A percentile compares a stretch with the other conserved stretches of the same genome.
These are phyloP conservation scores for Apium graveolens DNA, from an alignment of 129 eudicot genomes.

Conservation along the genomic window DNA sequence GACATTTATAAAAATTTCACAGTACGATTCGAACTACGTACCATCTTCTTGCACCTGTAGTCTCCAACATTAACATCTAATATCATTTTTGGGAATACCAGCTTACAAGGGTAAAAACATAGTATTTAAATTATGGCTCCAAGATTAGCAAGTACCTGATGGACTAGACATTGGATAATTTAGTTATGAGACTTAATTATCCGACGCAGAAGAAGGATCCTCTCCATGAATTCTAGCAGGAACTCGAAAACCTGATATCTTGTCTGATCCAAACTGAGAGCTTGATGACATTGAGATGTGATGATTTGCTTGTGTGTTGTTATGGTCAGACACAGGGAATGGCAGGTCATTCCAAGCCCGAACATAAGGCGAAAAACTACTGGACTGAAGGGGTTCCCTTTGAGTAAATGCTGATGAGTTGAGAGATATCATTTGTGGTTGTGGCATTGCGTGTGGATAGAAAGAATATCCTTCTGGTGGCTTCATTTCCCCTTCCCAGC, in stretches of 20 bases:
- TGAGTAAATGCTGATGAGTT: slow-evolving; percentile 15
- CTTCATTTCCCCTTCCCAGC: slow-evolving; percentile 15
- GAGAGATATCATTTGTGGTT: neutral
- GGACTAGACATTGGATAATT: slow-evolving; percentile 9
- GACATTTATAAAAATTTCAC: no score
- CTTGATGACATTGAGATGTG: slow-evolving; percentile 1
- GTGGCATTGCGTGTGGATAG: slow-evolving; percentile 16
- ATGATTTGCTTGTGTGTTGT: slow-evolving; percentile 4
- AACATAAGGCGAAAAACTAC: slow-evolving; percentile 19
- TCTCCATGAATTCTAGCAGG: slow-evolving; percentile 23
- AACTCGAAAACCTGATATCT: slow-evolving; percentile 13
- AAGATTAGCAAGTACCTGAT: neutral
- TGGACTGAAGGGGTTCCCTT: slow-evolving; percentile 65
- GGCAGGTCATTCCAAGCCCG: slow-evolving; percentile 19
- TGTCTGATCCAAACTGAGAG: slow-evolving; percentile 5
- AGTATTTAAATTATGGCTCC: neutral
- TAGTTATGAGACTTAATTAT: neutral
- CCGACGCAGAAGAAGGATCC: slow-evolving; percentile 16
- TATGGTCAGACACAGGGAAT: slow-evolving; percentile 14
- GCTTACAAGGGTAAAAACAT: neutral
- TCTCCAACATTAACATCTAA: no score
- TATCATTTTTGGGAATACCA: no score
- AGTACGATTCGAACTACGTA: no score
- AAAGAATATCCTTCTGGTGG: neutral
- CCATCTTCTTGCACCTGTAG: no score